Evolutionary conservation across 2,329 filamentous ascomycete species (phyloP).

Genomic region (Talaromyces verruculosus): DNA sequence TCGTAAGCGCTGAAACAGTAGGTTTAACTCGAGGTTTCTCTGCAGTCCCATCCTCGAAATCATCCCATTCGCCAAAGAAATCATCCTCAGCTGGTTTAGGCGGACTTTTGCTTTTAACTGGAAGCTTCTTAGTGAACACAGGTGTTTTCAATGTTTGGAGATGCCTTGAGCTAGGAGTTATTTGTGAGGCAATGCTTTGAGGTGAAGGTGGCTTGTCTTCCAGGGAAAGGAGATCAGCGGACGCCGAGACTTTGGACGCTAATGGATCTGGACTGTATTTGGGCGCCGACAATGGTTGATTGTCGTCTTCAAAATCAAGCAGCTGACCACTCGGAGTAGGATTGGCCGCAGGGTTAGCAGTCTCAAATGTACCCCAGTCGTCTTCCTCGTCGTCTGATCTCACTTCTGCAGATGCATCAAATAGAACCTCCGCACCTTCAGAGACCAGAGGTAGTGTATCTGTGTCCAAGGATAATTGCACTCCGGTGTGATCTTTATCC

Average conservation of each 20-base stretch:
- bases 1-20: neutral
- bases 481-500: neutral
- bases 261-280: conserved; percentile 3
- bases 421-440: conserved; percentile 54
- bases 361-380: conserved; percentile 50
- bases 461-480: neutral
- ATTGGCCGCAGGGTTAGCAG: conserved; percentile 33
- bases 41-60: conserved; percentile 43
- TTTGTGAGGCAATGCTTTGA: conserved; percentile 7
- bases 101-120: conserved; percentile 24
- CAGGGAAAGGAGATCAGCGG: conserved; percentile 34
- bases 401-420: conserved; percentile 55
- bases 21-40: neutral
- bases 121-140: conserved; percentile 25
- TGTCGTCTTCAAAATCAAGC: conserved; percentile 11
- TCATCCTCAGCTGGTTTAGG: conserved; percentile 33
- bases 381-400: conserved; percentile 42
- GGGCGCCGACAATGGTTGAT: neutral
- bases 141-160: conserved; percentile 24
- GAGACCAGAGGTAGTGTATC: conserved; percentile 15
- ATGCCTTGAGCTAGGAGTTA: conserved; percentile 10
- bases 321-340: conserved; percentile 22
- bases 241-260: conserved; percentile 25
- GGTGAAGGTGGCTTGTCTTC: conserved; percentile 24
- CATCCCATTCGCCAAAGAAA: conserved; percentile 55